phyloP scores from a whole-genome alignment of 495 filamentous ascomycete genomes.

The Penicillium riverlandense region DNA sequence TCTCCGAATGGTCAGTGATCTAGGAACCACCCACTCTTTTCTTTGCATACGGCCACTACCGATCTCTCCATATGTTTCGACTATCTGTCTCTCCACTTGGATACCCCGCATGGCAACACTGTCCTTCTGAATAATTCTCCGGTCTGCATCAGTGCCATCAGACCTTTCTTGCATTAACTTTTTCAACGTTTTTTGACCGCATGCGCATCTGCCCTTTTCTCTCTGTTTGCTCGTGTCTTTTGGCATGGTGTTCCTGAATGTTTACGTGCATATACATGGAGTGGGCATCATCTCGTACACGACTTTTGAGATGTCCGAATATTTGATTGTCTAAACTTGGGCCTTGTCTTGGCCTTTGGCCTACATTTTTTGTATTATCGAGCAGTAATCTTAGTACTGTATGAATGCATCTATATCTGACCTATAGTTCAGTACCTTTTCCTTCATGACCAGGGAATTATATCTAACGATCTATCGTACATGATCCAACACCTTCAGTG shows the following conservation, averaged over 20 bases:
- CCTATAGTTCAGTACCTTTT: too few relatives aligned
- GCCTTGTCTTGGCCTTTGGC: too few relatives aligned
- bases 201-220: neutral
- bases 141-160: neutral
- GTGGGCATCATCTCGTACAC: conserved; percentile 19
- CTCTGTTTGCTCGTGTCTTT: conserved; percentile 1
- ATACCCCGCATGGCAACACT: conserved; percentile 30
- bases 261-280: conserved; percentile 3
- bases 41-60: too few relatives aligned
- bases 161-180: neutral
- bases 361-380: too few relatives aligned
- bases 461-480: too few relatives aligned
- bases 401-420: too few relatives aligned
- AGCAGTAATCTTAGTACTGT: too few relatives aligned
- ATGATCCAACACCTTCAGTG: too few relatives aligned
- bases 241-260: neutral
- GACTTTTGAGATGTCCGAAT: conserved; percentile 10
- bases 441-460: too few relatives aligned
- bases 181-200: neutral
- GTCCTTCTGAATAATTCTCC: conserved; percentile 1
- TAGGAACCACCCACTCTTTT: neutral
- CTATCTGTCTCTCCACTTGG: conserved; percentile 27
- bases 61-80: conserved; percentile 19
- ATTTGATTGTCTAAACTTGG: neutral
- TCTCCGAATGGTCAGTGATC: conserved; percentile 2